Base-by-base conservation (phyloP, 768 basidiomycete genomes). In the Tylopilus cervinicoccineus region DNA sequence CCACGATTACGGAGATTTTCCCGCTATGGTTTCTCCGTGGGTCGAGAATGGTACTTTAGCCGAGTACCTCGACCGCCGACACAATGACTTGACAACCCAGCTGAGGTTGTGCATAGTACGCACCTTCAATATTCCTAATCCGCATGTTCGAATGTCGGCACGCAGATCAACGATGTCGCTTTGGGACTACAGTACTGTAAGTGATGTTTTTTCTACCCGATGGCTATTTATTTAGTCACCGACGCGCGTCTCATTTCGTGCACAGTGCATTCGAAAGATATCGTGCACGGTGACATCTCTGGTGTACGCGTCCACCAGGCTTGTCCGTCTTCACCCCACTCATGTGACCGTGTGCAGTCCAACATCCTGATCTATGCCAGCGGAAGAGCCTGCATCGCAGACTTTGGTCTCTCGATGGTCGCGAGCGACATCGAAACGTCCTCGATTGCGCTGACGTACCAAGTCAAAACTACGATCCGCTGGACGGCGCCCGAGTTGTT, bases 401-500 rank as follows among this genome's bases (percentile, higher is more conserved):
- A 78, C 49, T 77, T 78, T 45, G 76, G 77, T 4, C 54, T 78
- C 3, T 78, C 76, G 2, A 69, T 60, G 20, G 61, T 77, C 43
- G 52, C 66, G 28, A 62, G 60, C 1, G 68, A 73, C 29, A 55
- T 73, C 24, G 56, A 67, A 33, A 62, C 62, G 6, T 62, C 62
- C 16, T 65, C 60, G 16, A 53, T 64, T 12, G 66, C 67, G 23
- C 69, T 71, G 70, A 42, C 53, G 1, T 63, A 51, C n/a, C 53
- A 53, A 42, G 28, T 31, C 7, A 60, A 45, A 33, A 76, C 75
- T 3, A 71, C 76, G n/a, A 63, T 78, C 17, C 70, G 76, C 2
- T 79, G 76, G 75, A 72, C 77, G 10, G 77, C 77, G 24, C 64
- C 75, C 0, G 61, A 71, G 26, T 54, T 79, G 0, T 68, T 74